A percentile compares a stretch with the other conserved stretches of the same genome.
phyloP scores from a whole-genome alignment of 495 filamentous ascomycete species.

The Aspergillus campestris region DNA sequence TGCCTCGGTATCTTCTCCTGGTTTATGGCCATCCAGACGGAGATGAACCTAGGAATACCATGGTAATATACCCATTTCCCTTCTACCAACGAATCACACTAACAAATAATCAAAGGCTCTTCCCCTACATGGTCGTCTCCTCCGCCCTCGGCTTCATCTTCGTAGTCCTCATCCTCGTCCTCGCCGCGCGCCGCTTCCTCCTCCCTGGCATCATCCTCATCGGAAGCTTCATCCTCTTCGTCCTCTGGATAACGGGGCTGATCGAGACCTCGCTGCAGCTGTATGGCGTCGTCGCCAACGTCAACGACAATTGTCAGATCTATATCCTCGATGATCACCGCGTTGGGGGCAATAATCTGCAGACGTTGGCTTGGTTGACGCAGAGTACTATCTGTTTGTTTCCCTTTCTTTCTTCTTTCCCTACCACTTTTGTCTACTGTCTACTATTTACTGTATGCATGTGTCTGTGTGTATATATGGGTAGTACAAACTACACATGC shows the following conservation, averaged over 20 bases:
- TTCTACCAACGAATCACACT: slow-evolving; percentile 7
- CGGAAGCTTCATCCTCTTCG: slow-evolving; percentile 86
- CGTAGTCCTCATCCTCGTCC: slow-evolving; percentile 59
- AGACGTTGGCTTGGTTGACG: slow-evolving; percentile 79
- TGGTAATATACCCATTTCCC: slow-evolving; percentile 53
- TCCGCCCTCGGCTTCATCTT: slow-evolving; percentile 63
- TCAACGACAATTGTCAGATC: slow-evolving; percentile 72
- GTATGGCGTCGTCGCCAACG: slow-evolving; percentile 66
- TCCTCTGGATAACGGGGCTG: slow-evolving; percentile 86
- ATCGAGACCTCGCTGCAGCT: slow-evolving; percentile 85
- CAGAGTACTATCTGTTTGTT: slow-evolving; percentile 78
- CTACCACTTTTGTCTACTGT: background rate
- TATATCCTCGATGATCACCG: slow-evolving; percentile 50
- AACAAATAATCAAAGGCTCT: slow-evolving; percentile 55
- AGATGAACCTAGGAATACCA: slow-evolving; percentile 61
- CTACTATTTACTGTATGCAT: background rate
- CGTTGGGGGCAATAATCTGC: slow-evolving; percentile 51
- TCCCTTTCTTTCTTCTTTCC: background rate
- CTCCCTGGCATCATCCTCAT: slow-evolving; percentile 87
- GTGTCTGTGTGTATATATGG: no score
- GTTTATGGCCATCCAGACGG: slow-evolving; percentile 73
- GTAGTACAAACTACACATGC: no score
- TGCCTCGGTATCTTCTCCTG: slow-evolving; percentile 81
- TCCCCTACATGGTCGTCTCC: slow-evolving; percentile 81
- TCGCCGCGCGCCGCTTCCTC: slow-evolving; percentile 70